Evolutionary conservation across 2,329 filamentous ascomycete species (phyloP).

Genomic region (Coniochaeta prunicola): DNA sequence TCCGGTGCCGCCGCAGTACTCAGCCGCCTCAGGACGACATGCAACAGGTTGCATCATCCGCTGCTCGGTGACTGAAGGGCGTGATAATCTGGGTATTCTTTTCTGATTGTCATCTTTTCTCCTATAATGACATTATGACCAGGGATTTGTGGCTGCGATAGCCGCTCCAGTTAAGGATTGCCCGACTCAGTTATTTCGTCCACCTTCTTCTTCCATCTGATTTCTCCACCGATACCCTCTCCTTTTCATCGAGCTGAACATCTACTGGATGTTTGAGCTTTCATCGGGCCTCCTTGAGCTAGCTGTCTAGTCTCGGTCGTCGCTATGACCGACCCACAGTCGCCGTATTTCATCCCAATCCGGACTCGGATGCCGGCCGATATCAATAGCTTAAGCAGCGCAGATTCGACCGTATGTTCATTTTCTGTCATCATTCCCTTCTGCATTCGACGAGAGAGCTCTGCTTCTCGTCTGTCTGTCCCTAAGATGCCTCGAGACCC

Average conservation of each 20-base stretch:
- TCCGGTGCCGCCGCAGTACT: slow-evolving; percentile 2
- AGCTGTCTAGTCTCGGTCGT: background rate
- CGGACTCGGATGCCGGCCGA: slow-evolving; percentile 40
- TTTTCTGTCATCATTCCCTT: background rate
- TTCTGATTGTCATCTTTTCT: background rate
- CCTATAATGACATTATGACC: background rate
- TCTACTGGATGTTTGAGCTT: background rate
- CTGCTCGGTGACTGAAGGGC: background rate
- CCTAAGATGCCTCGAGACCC: background rate
- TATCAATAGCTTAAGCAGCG: slow-evolving; percentile 37
- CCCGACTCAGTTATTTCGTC: background rate
- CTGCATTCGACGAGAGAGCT: background rate
- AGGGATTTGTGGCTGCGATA: background rate
- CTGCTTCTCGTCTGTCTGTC: background rate
- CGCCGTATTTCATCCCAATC: slow-evolving; percentile 43
- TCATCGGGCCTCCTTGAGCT: background rate
- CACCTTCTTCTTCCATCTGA: background rate
- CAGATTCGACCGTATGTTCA: slow-evolving; percentile 40
- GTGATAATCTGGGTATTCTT: background rate
- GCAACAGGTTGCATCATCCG: slow-evolving; percentile 2
- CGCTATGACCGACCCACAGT: slow-evolving; percentile 31
- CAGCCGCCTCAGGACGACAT: slow-evolving; percentile 9
- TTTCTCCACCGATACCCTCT: background rate
- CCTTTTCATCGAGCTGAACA: background rate
- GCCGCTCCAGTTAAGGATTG: background rate